Conservation (phyloP, 1,139 yeast genomes). For the Protomyces gravidus region DNA sequence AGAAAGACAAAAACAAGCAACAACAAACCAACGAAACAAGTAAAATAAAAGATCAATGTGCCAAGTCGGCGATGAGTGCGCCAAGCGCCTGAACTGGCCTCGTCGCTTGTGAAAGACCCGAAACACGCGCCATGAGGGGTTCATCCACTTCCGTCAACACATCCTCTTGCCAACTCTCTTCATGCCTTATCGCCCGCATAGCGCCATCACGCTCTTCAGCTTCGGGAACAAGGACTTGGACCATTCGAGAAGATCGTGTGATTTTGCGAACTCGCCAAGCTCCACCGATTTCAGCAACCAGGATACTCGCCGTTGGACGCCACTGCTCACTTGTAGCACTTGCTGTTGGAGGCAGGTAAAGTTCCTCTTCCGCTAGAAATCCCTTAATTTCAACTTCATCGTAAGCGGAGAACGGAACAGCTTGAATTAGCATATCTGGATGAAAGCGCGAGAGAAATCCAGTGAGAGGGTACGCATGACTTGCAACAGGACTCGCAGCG, state of each 20-base stretch:
- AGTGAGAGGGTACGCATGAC: conserved; percentile 11
- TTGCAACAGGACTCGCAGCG: neutral
- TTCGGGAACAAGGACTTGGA: neutral
- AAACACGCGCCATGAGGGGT: neutral
- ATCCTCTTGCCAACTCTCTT: conserved; percentile 21
- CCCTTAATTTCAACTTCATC: conserved; percentile 7
- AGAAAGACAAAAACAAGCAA: too few relatives aligned
- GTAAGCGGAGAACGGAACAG: conserved; percentile 6
- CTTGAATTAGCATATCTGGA: conserved; percentile 25
- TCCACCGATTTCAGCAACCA: conserved; percentile 15
- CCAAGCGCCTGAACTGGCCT: neutral
- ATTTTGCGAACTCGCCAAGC: conserved; percentile 22
- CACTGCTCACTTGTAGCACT: neutral
- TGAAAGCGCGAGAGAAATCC: conserved; percentile 23
- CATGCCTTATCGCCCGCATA: neutral
- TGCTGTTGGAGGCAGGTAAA: neutral
- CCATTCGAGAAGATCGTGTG: conserved; percentile 4
- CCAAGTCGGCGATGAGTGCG: neutral
- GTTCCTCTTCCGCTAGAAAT: conserved; percentile 12
- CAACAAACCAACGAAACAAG: neutral
- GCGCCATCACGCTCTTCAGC: neutral
- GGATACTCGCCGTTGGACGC: conserved; percentile 11
- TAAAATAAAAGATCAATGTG: neutral
- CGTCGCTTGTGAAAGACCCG: neutral
- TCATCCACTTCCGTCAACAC: conserved; percentile 19